Evolutionary conservation across 345 rosid species (phyloP).

Genomic region (Dipteronia dyeriana): DNA sequence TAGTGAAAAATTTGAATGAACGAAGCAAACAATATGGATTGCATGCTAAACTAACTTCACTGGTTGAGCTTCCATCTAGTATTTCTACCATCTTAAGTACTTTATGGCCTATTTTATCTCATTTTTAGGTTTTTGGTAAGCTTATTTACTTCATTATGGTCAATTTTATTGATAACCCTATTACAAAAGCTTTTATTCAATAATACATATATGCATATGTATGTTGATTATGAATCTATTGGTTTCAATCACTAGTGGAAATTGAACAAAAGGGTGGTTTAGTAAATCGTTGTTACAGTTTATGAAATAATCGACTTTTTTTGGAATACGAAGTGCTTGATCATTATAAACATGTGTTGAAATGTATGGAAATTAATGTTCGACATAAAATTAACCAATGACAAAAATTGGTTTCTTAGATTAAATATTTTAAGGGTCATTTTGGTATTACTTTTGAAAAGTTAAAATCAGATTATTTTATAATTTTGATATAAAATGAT

Average conservation of each 20-base stretch:
- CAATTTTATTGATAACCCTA: not conserved
- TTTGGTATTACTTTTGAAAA: no score
- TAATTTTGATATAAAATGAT: no score
- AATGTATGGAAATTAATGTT: not conserved
- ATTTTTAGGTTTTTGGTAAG: not conserved
- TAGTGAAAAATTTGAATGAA: conserved; percentile 75
- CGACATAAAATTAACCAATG: not conserved
- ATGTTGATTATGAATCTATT: not conserved
- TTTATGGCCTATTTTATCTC: conserved; percentile 14
- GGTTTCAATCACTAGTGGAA: not conserved
- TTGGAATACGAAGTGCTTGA: not conserved
- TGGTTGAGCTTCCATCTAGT: conserved; percentile 96
- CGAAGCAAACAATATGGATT: conserved; percentile 94
- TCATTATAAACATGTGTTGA: not conserved
- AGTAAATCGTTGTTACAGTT: not conserved
- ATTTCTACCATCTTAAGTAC: conserved; percentile 29
- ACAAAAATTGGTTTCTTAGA: not conserved
- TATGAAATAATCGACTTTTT: not conserved
- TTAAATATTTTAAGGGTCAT: no score
- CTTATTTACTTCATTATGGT: conserved; percentile 9
- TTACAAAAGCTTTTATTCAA: not conserved
- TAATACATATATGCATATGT: not conserved
- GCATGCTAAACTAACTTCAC: conserved; percentile 80
- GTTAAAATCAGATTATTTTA: no score
- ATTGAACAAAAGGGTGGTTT: not conserved